Conservation (phyloP, 257 asterid genomes). For the Osmanthus fragrans region DNA sequence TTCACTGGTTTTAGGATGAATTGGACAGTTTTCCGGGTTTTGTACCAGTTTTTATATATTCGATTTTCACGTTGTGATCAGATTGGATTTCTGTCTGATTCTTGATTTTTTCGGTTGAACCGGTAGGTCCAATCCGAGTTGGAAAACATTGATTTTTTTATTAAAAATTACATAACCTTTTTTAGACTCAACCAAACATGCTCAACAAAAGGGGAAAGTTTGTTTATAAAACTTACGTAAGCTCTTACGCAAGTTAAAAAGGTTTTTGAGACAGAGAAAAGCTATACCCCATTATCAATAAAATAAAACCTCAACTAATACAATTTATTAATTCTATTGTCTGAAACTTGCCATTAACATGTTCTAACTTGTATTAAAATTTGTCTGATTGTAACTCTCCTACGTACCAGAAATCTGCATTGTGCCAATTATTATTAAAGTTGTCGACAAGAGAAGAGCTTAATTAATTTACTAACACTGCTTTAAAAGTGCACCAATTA, state of each 20-base stretch:
- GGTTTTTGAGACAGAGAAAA: background rate
- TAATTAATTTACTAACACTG: background rate
- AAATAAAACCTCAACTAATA: background rate
- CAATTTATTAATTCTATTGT: background rate
- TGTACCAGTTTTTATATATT: too few relatives aligned
- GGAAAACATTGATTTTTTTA: too few relatives aligned
- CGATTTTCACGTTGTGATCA: too few relatives aligned
- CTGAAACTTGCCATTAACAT: background rate
- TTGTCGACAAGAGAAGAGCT: conserved; percentile 6
- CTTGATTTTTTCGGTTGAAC: too few relatives aligned
- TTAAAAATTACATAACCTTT: too few relatives aligned
- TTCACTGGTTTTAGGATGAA: too few relatives aligned
- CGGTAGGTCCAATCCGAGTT: too few relatives aligned
- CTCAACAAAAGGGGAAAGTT: too few relatives aligned
- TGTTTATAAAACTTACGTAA: conserved; percentile 24
- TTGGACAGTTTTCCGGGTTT: too few relatives aligned
- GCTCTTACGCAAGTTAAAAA: conserved; percentile 40
- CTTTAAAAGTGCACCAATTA: background rate
- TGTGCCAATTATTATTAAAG: background rate
- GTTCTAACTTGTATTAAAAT: background rate
- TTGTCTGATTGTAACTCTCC: conserved; percentile 12
- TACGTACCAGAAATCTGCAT: conserved; percentile 5
- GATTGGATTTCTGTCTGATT: too few relatives aligned
- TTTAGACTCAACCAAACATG: too few relatives aligned
- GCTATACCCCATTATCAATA: background rate